A percentile compares a stretch with the other conserved stretches of the same genome.
phyloP scores from a whole-genome alignment of 2,329 filamentous ascomycete species.

The Stagonosporopsis vannaccii region DNA sequence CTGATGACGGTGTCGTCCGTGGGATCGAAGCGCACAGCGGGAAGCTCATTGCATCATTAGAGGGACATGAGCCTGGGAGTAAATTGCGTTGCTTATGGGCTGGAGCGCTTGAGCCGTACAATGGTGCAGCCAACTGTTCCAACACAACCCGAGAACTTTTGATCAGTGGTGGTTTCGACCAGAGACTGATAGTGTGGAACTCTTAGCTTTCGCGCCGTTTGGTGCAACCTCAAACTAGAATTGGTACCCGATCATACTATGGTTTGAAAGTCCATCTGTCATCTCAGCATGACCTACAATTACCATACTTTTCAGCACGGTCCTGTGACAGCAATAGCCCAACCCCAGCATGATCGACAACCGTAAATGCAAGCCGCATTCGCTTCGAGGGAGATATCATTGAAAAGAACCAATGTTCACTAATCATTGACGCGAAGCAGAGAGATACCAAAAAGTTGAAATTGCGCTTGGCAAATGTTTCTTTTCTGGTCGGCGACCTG shows the following conservation, averaged over 20 bases:
- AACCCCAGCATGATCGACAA: background rate
- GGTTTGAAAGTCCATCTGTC: background rate
- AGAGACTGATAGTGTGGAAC: constrained; percentile 65
- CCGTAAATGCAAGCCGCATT: background rate
- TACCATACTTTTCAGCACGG: background rate
- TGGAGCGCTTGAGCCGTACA: constrained; percentile 50
- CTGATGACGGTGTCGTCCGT: constrained; percentile 68
- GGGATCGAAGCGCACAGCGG: constrained; percentile 67
- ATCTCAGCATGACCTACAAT: background rate
- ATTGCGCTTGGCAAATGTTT: constrained; percentile 10
- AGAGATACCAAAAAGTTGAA: background rate
- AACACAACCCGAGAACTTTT: constrained; percentile 59
- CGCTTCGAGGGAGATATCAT: background rate
- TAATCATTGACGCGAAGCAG: background rate
- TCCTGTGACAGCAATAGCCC: background rate
- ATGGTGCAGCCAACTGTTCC: constrained; percentile 17
- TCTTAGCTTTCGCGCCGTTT: background rate
- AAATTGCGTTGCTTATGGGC: constrained; percentile 68
- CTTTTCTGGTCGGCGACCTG: constrained; percentile 19
- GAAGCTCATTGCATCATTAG: constrained; percentile 61
- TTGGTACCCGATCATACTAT: too few relatives aligned
- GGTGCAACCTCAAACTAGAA: background rate
- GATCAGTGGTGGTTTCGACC: constrained; percentile 71
- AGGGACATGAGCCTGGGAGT: constrained; percentile 63
- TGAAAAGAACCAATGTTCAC: background rate